These are phyloP conservation scores for Fusarium nodosum DNA, from an alignment of 2,329 filamentous ascomycete species.

Conservation along the genomic window DNA sequence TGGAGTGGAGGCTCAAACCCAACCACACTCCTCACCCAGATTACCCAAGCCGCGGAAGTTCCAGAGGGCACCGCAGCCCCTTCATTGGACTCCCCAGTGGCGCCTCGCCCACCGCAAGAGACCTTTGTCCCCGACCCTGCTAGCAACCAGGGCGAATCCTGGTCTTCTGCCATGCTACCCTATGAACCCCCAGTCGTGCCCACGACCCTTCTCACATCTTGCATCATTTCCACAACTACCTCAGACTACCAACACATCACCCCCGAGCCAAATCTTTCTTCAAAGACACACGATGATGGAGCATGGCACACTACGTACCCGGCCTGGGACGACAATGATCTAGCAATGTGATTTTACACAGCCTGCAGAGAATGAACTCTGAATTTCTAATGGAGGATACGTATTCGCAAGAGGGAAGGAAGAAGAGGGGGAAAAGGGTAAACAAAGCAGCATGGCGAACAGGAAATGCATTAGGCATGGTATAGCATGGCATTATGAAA, in stretches of 20 bases:
- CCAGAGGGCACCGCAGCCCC: conserved; percentile 17
- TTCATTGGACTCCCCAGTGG: conserved; percentile 12
- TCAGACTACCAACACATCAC: conserved; percentile 12
- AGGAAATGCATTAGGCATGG: conserved; percentile 26
- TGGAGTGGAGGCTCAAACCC: conserved; percentile 18
- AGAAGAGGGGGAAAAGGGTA: conserved; percentile 5
- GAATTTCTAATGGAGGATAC: background rate
- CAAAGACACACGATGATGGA: conserved; percentile 58
- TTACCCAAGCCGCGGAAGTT: too few species aligned
- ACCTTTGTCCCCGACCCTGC: conserved; percentile 14
- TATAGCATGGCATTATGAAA: conserved; percentile 17
- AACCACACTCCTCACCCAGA: too few species aligned
- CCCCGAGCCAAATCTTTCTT: conserved; percentile 34
- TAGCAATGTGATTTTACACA: conserved; percentile 17
- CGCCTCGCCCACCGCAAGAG: conserved; percentile 18
- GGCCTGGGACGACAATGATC: conserved; percentile 58
- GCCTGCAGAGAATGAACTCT: background rate
- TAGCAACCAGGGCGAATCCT: conserved; percentile 15
- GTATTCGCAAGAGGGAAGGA: conserved; percentile 1
- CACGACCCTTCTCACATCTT: conserved; percentile 33
- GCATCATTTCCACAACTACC: conserved; percentile 27
- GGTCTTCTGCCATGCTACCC: conserved; percentile 17
- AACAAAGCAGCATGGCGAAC: conserved; percentile 25
- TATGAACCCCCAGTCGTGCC: conserved; percentile 19
- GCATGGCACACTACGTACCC: conserved; percentile 63